Base-by-base conservation (phyloP, 2,329 filamentous ascomycete species). In the Claviceps sp. region DNA sequence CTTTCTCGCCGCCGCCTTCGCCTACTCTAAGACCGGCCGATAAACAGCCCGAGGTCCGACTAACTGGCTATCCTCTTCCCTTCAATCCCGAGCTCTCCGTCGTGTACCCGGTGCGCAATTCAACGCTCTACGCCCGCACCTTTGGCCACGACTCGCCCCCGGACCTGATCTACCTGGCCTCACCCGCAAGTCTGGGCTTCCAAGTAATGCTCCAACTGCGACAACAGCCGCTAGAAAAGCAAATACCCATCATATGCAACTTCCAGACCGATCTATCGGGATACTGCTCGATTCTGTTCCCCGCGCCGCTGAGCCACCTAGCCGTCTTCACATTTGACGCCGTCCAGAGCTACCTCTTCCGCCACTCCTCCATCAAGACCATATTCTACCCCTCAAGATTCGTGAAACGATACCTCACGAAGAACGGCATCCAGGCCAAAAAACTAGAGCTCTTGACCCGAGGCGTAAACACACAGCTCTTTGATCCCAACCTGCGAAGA, bases 11-110 rank as follows among this genome's bases (percentile, higher is more conserved):
- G 40, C 66, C 58, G 61, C 65, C 63, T 54, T 69, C 59, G 44
- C 65, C 55, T 26, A 62, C 59, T 38, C 54, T 68, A 47, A 61
- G 60, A 14, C 62, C 64, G 41, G 56, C 59, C 43, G 63, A 63
- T 58, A 58, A 66, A 56, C 57, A 69, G 58, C 58, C 59, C 47
- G 82, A 85, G 58, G 67, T 82, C 14, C 76, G 82, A 16, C 68
- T 86, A 1, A 72, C 75, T 18, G 83, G 83, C 16, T 84, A 81
- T 57, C 81, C 81, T 5, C 66, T 87, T 2, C 83, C 84, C 0
- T 86, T 85, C 67, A 86, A 86, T 63, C 83, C 82, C 0, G 82
- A 86, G 58, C 72, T 87, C 46, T 84, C 81, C 8, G 76, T 87
- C 24, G 82, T 82, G 13, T 85, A 85, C 56, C 83, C 83, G 0